Conservation (phyloP, 139 green algal genomes). For the Deuterostichococcus epilithicus region DNA sequence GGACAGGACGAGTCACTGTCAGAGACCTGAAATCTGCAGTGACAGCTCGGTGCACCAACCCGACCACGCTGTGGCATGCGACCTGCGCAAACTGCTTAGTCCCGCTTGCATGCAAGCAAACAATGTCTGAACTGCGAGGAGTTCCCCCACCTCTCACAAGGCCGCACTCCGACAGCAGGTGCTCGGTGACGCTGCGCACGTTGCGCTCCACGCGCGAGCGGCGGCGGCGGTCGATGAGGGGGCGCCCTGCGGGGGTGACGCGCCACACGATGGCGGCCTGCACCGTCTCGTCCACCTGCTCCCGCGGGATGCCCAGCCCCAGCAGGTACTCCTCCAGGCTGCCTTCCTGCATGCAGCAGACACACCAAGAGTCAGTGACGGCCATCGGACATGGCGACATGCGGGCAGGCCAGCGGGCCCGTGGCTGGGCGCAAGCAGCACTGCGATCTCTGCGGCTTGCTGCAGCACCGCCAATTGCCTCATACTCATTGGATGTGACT, state of each 20-base stretch:
- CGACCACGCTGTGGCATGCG: no score
- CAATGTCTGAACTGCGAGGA: background rate
- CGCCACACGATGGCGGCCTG: slow-evolving; percentile 47
- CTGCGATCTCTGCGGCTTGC: no score
- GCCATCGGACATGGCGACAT: no score
- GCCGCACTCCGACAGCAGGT: slow-evolving; percentile 41
- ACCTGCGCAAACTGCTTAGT: no score
- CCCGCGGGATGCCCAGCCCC: slow-evolving; percentile 39
- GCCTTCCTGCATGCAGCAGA: slow-evolving; percentile 27
- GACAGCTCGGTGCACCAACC: no score
- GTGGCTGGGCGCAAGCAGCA: no score
- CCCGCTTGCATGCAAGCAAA: background rate
- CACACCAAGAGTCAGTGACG: background rate
- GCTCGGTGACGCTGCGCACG: slow-evolving; percentile 36
- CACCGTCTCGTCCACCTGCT: slow-evolving; percentile 38
- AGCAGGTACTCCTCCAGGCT: slow-evolving; percentile 45
- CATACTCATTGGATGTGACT: no score
- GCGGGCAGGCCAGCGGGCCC: no score
- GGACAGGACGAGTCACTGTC: background rate
- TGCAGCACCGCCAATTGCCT: no score
- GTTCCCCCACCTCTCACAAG: slow-evolving; percentile 18
- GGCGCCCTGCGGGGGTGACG: slow-evolving; percentile 45
- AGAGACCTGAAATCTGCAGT: no score
- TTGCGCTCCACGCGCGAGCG: slow-evolving; percentile 42
- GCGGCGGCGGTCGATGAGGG: slow-evolving; percentile 53